Evolutionary conservation across 2,329 filamentous ascomycete genomes (phyloP), one percentile per base, ranked within the genome.

Genomic region (Penicillium sp.): DNA sequence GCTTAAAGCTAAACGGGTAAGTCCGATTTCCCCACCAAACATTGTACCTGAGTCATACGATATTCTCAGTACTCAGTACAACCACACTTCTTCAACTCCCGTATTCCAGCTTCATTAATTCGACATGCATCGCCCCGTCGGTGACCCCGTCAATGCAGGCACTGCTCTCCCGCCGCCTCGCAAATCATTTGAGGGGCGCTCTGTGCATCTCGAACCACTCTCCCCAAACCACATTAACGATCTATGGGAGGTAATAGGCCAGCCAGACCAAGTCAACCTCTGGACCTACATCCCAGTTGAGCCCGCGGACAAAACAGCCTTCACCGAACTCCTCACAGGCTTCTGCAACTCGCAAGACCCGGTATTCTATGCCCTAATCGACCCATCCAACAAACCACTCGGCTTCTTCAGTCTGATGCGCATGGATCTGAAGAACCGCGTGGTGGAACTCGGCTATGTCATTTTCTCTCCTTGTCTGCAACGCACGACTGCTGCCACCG

Each of bases 391-490:
- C 18, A 29, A 53, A 37, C 37, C 53, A 39, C 27, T 51, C 11
- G 50, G 53, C 18, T 49, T 54, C 47, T 50, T 53, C 41, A 51
- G 46, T 10, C 52, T 73, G 42, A 61, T 81, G 53, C 71, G 71
- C 46, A 74, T 79, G 42, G 67, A 74, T 6, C 69, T 74, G 0
- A 51, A 54, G 0, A 70, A 82, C 48, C 70, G 75, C 3, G 68
- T 70, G 10, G 64, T 83, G 2, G 81, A 85, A 53, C 71, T 84
- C 13, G 81, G 81, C 1, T 68, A 68, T 51, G 66, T 84, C 34
- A 63, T 81, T 5, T 77, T 78, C 52, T 69, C 75, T 0, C 65
- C 18, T 20, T 70, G 56, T 4, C 60, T 84, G 14, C 76, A 79
- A 58, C 72, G 75, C 9, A 82, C 78, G 0, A 69, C 71, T 0